phyloP scores from a whole-genome alignment of 345 rosid genomes.

The Melaleuca alternifolia region DNA sequence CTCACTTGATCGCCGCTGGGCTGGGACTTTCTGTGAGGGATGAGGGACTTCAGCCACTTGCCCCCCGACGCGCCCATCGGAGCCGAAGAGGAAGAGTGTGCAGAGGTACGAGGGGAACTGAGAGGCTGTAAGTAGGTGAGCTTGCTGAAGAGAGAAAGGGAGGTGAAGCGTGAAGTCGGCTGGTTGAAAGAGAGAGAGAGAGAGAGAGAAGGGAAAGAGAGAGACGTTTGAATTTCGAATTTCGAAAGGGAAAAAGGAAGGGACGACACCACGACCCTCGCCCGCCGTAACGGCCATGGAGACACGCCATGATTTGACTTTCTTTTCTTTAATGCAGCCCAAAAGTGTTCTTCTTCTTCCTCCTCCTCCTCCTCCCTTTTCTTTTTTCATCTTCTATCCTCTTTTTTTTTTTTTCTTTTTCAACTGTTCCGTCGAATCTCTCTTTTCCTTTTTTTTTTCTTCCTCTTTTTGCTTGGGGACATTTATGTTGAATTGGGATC shows the following conservation, averaged over 20 bases:
- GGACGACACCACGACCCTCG: background rate
- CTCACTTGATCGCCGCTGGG: constrained; percentile 29
- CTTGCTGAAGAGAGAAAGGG: background rate
- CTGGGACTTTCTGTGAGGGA: constrained; percentile 2
- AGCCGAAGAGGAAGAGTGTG: background rate
- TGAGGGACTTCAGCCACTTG: constrained; percentile 4
- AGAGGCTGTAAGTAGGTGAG: background rate
- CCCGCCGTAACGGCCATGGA: background rate
- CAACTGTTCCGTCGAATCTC: background rate
- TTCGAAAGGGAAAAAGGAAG: background rate
- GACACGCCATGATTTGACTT: background rate
- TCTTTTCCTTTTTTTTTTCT: background rate
- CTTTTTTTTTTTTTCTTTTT: too few relatives aligned
- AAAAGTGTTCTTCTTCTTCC: background rate
- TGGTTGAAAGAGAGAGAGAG: background rate
- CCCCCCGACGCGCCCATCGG: constrained; percentile 5
- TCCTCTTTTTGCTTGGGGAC: background rate
- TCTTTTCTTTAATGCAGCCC: background rate
- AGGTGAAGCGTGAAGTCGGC: background rate
- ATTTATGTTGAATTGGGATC: background rate
- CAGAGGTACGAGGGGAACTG: background rate
- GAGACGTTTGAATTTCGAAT: constrained; percentile 5
- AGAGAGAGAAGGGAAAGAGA: background rate
- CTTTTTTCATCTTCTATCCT: background rate
- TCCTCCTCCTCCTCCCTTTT: background rate